Evolutionary conservation across 768 basidiomycete species (phyloP).

Genomic region (Mycena venus): DNA sequence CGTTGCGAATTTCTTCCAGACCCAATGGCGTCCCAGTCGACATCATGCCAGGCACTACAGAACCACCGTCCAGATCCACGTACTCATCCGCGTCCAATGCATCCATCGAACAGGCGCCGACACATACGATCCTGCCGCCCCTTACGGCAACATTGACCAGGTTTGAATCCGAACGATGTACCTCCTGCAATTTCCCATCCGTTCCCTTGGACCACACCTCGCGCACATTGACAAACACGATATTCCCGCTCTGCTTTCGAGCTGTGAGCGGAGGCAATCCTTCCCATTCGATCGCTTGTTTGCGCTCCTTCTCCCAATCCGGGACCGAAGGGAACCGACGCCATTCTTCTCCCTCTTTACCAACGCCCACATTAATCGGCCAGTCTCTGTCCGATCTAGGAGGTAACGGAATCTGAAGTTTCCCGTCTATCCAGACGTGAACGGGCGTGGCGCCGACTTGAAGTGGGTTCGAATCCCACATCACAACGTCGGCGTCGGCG

Average conservation of each 20-base stretch:
- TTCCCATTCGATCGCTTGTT: slow-evolving; percentile 71
- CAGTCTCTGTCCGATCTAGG: slow-evolving; percentile 50
- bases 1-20: slow-evolving; percentile 79
- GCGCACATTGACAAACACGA: slow-evolving; percentile 78
- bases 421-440: slow-evolving; percentile 89
- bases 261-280: slow-evolving; percentile 76
- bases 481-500: slow-evolving; percentile 77
- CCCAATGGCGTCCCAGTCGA: slow-evolving; percentile 80
- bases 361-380: slow-evolving; percentile 52
- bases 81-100: slow-evolving; percentile 37
- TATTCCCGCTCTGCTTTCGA: slow-evolving; percentile 47
- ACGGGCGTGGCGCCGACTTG: slow-evolving; percentile 79
- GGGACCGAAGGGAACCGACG: slow-evolving; percentile 66
- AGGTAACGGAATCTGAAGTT: slow-evolving; percentile 73
- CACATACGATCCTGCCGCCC: slow-evolving; percentile 68
- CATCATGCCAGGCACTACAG: slow-evolving; percentile 75
- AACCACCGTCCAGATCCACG: slow-evolving; percentile 79
- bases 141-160: slow-evolving; percentile 57
- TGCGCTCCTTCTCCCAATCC: slow-evolving; percentile 74
- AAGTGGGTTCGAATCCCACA: slow-evolving; percentile 85
- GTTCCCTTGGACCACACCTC: slow-evolving; percentile 56
- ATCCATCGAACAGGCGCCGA: slow-evolving; percentile 52
- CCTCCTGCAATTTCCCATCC: slow-evolving; percentile 48
- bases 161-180: slow-evolving; percentile 39
- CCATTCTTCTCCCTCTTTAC: slow-evolving; percentile 59